Base-by-base conservation (phyloP, 306 rosid species). In the Fagus crenata region DNA sequence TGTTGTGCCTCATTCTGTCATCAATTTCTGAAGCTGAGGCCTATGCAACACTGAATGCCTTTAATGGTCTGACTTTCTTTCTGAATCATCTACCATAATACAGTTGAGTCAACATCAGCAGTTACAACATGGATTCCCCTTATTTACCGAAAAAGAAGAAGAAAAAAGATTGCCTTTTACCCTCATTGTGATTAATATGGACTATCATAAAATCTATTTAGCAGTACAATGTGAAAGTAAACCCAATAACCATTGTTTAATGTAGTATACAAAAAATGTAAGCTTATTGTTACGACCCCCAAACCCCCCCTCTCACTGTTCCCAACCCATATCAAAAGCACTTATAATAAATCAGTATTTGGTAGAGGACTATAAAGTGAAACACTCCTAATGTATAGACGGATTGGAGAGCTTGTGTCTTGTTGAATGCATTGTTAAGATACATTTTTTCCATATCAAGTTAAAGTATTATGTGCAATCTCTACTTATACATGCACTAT, bases 31-130 rank as follows among this genome's bases (percentile, higher is more conserved):
- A 82, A 85, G 77, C 75, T 77, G 53, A 59, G 60, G 65, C 79
- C 83, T 83, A 80, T 77, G 85, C 71, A 74, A 78, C 87, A 74
- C 81, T 83, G 68, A 72, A 83, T 65, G 81, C 78, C 83, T 78
- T 78, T 75, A 83, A 78, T 79, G 81, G 58, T 22, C 58, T 41
- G 54, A 40, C 63, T 41, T 79, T 54, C 67, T 71, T 69, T 65
- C 87, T 83, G 85, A 78, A 71, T 81, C 87, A 78, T 81, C 75
- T 86, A 61, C 85, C 85, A 72, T 73, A 67, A 86, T 77, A 75
- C 59, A 77, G 87, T 78, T 37, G 77, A 73, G 87, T 86, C 85
- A 78, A 72, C 82, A 83, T 86, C 89, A 78, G 74, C 85, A 72
- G 59, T 83, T 86, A 81, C 85, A 74, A 72, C 87, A 77, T 80